Evolutionary conservation across 139 green algal genomes (phyloP), one percentile per base, ranked within the genome.

Genomic region (Penium margaritaceum): DNA sequence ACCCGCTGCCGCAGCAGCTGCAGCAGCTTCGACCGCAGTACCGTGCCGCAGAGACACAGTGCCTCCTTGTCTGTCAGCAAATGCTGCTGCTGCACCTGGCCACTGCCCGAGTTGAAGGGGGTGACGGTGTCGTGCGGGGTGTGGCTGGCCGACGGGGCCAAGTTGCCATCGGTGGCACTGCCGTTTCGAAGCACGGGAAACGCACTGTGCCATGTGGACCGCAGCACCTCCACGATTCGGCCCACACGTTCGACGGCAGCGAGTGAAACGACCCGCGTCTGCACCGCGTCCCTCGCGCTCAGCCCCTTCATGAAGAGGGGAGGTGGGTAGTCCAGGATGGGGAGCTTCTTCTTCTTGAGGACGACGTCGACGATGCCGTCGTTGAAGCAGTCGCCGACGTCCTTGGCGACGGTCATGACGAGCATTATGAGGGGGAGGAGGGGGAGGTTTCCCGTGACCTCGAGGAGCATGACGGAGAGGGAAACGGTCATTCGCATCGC

Each of bases 391-490:
- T 81, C 74, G 29, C 74, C 74, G 12, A 81, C 67, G 15, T 35
- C 32, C 85, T 92, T 92, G 15, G 86, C 82, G 29, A 95, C 80
- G 36, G 93, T 68, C n/a, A 90, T 80, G 35, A 90, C 89, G n/a
- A 93, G 70, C 88, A 95, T 93, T 62, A 95, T 85, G n/a, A 92
- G 76, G 35, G 89, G 87, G 63, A 95, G 83, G 61, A 93, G 55
- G 21, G 82, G 83, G 27, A 93, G 63, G 67, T 92, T 90, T 71
- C 87, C 86, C 3, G 89, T 95, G n/a, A 91, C 69, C 87, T 95
- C 90, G 53, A 93, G 70, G 29, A 95, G 71, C 78, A 94, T 90
- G 2, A 94, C 86, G 61, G 77, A 88, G 21, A 89, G 74, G 1
- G 78, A 84, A 14, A 88, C 86, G 0, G 79, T 85, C 87, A 91